A percentile compares a stretch with the other conserved stretches of the same genome.
Evolutionary conservation across 148 eudicot species (phyloP).

Genomic region (Rhododendron henanense): DNA sequence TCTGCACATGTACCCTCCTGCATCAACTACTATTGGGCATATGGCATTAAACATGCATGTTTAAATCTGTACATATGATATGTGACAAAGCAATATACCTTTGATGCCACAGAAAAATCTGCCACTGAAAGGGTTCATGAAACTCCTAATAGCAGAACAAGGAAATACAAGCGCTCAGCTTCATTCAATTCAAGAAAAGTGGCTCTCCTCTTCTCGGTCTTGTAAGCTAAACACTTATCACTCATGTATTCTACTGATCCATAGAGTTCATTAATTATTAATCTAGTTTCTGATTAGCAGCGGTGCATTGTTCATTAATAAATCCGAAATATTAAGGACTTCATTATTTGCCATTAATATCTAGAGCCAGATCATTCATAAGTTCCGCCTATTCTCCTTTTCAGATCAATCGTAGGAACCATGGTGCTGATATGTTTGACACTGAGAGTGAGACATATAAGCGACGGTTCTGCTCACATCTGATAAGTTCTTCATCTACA

Average conservation of each 20-base stretch:
- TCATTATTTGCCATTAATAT: background rate
- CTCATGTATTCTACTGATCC: background rate
- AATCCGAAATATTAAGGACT: background rate
- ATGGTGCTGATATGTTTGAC: conserved; percentile 72
- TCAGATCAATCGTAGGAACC: conserved; percentile 88
- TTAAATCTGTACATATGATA: background rate
- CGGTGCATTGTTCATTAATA: background rate
- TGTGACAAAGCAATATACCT: background rate
- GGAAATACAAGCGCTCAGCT: conserved; percentile 68
- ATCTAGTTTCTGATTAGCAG: background rate
- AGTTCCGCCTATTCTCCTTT: conserved; percentile 8
- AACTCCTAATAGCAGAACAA: conserved; percentile 47
- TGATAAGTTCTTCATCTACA: conserved; percentile 11
- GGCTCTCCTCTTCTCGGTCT: conserved; percentile 69
- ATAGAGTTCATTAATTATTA: background rate
- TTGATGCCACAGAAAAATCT: conserved; percentile 47
- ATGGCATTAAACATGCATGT: background rate
- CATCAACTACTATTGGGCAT: background rate
- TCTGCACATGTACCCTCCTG: background rate
- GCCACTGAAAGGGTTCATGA: conserved; percentile 49
- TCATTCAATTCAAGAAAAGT: conserved; percentile 78
- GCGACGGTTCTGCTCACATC: conserved; percentile 29
- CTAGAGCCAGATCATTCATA: background rate
- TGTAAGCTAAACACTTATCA: conserved; percentile 47
- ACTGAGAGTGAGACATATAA: conserved; percentile 58